These are phyloP conservation scores for Calophaca sinica DNA, from an alignment of 306 rosid species.

Conservation along the genomic window DNA sequence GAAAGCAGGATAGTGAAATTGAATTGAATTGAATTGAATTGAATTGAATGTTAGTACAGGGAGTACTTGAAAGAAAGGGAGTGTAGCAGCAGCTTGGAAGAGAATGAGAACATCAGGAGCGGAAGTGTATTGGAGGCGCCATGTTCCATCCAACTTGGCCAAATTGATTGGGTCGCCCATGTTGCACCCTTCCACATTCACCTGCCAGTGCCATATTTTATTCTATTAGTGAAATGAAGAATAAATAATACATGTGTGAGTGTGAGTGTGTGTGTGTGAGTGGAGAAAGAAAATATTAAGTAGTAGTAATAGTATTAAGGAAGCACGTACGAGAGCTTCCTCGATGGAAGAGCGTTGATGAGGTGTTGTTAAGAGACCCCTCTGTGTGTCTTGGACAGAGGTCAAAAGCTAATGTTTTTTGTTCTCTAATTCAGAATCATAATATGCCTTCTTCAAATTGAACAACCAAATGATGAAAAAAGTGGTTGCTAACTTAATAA, in stretches of 20 bases:
- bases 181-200: slow-evolving; percentile 69
- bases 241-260: background rate
- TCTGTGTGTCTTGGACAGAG: slow-evolving; percentile 76
- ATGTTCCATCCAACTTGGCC: slow-evolving; percentile 75
- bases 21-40: background rate
- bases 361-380: slow-evolving; percentile 79
- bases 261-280: too few relatives aligned
- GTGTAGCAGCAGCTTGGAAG: slow-evolving; percentile 79
- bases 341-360: slow-evolving; percentile 83
- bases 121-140: slow-evolving; percentile 93
- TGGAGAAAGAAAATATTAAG: too few relatives aligned
- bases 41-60: background rate
- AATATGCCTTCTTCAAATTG: slow-evolving; percentile 56
- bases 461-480: background rate
- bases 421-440: slow-evolving; percentile 66
- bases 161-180: slow-evolving; percentile 66
- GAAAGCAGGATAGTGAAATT: too few relatives aligned
- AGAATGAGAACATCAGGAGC: slow-evolving; percentile 93
- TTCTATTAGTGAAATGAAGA: too few relatives aligned
- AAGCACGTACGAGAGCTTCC: slow-evolving; percentile 67
- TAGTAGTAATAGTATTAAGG: too few relatives aligned
- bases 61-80: slow-evolving; percentile 88
- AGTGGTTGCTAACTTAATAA: background rate
- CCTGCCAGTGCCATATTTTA: slow-evolving; percentile 50
- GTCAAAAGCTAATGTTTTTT: slow-evolving; percentile 64